Conservation (phyloP, 2,329 filamentous ascomycete genomes). For the Macroventuria anomochaeta region DNA sequence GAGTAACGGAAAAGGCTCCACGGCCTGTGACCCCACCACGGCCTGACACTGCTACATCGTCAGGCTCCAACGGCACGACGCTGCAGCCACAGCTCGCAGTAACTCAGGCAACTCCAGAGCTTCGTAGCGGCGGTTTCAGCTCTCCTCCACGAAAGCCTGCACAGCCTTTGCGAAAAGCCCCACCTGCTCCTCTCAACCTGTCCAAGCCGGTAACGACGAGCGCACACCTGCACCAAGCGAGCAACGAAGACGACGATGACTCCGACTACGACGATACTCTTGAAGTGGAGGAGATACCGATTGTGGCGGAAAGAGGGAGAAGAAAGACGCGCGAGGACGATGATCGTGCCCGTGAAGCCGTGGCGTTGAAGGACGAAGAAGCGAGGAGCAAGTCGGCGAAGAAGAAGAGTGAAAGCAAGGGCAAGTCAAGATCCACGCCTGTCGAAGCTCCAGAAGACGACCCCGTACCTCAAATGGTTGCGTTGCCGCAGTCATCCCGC, state of each 20-base stretch:
- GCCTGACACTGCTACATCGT: background rate
- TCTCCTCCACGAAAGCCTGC: conserved; percentile 41
- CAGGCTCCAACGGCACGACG: conserved; percentile 20
- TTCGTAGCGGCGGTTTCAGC: conserved; percentile 48
- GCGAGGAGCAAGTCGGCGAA: conserved; percentile 76
- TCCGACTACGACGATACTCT: conserved; percentile 84
- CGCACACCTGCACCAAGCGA: conserved; percentile 53
- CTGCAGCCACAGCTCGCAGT: conserved; percentile 47
- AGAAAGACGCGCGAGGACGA: conserved; percentile 88
- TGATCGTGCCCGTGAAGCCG: conserved; percentile 75
- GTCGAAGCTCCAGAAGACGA: conserved; percentile 23
- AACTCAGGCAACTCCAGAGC: conserved; percentile 48
- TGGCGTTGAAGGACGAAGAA: conserved; percentile 72
- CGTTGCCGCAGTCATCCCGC: conserved; percentile 38
- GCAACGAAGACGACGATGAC: conserved; percentile 68
- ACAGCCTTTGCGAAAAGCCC: conserved; percentile 73
- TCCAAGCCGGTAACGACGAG: conserved; percentile 54
- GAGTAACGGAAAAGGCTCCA: conserved; percentile 18
- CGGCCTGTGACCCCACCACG: conserved; percentile 21
- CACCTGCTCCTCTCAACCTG: conserved; percentile 83
- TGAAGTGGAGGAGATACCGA: conserved; percentile 69
- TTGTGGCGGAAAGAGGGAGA: conserved; percentile 70
- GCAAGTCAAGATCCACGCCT: conserved; percentile 44
- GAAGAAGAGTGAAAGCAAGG: conserved; percentile 64
- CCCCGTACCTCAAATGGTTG: conserved; percentile 26